Percentiles rank a stretch among this genome's conserved stretches.
These are phyloP conservation scores for Trichoderma sp. DNA, from an alignment of 2,329 filamentous ascomycete genomes.

Conservation along the genomic window DNA sequence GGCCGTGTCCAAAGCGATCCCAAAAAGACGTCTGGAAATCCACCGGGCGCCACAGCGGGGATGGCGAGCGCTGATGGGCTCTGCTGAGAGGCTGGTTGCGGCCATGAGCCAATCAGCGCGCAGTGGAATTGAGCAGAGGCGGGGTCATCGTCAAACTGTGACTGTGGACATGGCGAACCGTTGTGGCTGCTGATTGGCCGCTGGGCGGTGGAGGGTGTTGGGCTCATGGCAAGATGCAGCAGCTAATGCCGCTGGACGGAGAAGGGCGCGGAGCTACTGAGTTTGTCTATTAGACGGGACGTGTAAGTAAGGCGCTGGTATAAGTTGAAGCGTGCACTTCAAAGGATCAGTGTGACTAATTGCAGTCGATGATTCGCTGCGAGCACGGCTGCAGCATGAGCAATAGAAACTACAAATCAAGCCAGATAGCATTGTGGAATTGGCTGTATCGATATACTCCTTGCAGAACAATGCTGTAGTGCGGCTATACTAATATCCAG, in stretches of 20 bases:
- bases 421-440: not conserved
- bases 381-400: not conserved
- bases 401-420: not conserved
- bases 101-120: not conserved
- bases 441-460: too few relatives aligned
- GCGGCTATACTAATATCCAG: not conserved
- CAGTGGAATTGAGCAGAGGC: not conserved
- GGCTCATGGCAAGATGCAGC: conserved; percentile 22
- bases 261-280: conserved; percentile 16
- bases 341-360: not conserved
- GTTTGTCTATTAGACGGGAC: conserved; percentile 6
- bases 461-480: too few relatives aligned
- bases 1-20: conserved; percentile 3
- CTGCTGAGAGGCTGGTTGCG: not conserved
- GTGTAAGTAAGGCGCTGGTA: not conserved
- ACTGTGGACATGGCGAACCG: conserved; percentile 5
- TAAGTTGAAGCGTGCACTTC: not conserved
- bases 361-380: not conserved
- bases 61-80: not conserved
- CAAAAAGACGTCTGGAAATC: not conserved
- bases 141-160: conserved; percentile 10
- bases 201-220: conserved; percentile 12
- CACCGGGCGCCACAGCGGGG: conserved; percentile 20
- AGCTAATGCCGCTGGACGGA: conserved; percentile 10
- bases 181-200: not conserved